Conservation (phyloP, 1,284 basidiomycete genomes). For the Mycena sp. region DNA sequence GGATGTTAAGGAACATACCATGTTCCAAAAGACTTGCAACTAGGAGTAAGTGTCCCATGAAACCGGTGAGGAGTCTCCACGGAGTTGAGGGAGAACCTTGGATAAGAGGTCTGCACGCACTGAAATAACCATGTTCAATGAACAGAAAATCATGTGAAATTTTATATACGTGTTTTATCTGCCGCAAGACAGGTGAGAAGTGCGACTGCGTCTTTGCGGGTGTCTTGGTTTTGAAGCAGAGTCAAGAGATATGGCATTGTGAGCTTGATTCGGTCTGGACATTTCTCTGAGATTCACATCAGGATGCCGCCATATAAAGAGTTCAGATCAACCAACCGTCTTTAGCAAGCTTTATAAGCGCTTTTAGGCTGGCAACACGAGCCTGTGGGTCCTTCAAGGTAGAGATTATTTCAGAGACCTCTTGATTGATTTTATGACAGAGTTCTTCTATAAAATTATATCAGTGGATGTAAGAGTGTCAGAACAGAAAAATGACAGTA, state of each 20-base stretch:
- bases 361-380: neutral
- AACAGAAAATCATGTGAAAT: neutral
- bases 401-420: neutral
- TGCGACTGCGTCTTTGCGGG: neutral
- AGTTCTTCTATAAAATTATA: neutral
- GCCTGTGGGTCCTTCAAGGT: neutral
- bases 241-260: conserved; percentile 4
- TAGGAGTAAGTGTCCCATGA: conserved; percentile 3
- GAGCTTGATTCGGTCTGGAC: conserved; percentile 1
- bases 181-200: neutral
- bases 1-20: neutral
- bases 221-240: neutral
- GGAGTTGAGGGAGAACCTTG: neutral
- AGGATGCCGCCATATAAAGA: neutral
- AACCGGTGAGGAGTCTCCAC: neutral
- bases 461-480: neutral
- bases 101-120: neutral
- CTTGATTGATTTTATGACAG: neutral
- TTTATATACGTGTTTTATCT: neutral
- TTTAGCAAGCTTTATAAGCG: conserved; percentile 6
- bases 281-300: neutral
- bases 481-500: neutral
- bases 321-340: neutral
- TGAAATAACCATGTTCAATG: neutral
- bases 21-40: conserved; percentile 4